phyloP scores from a whole-genome alignment of 805 yeast species.

The Yamadazyma takamatsuzukensis region DNA sequence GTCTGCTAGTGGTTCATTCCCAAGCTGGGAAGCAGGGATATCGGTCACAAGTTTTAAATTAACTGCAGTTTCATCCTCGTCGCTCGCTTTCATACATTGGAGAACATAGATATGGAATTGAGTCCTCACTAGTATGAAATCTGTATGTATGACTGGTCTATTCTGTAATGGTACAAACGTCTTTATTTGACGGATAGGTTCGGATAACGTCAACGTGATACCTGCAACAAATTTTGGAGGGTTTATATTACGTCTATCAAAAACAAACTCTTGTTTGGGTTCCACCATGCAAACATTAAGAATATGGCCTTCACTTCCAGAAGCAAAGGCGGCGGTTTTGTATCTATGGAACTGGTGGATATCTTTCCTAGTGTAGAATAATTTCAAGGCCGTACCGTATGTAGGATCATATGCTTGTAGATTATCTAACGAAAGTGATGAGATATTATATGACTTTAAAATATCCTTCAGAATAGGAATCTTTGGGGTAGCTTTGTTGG shows the following conservation, averaged over 20 bases:
- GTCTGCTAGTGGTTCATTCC: constrained; percentile 38
- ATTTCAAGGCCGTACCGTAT: constrained; percentile 20
- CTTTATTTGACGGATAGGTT: constrained; percentile 40
- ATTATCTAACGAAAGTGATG: constrained; percentile 15
- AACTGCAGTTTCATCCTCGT: constrained; percentile 7
- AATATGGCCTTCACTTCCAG: constrained; percentile 26
- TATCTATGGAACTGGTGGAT: background rate
- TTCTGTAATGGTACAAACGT: constrained; percentile 21
- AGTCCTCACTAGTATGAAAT: constrained; percentile 35
- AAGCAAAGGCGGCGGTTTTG: constrained; percentile 19
- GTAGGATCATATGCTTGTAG: constrained; percentile 32
- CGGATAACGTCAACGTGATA: constrained; percentile 16
- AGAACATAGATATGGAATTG: constrained; percentile 29
- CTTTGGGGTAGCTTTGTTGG: constrained; percentile 1
- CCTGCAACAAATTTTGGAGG: constrained; percentile 3
- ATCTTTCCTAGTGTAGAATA: constrained; percentile 14
- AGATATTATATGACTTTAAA: constrained; percentile 3
- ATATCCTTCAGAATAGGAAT: constrained; percentile 5
- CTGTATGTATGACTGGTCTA: constrained; percentile 19
- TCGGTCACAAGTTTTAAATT: constrained; percentile 7
- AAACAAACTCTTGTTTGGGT: too few relatives aligned
- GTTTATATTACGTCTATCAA: too few relatives aligned
- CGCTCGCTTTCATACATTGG: constrained; percentile 15
- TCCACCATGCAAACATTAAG: constrained; percentile 9
- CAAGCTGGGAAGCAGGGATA: constrained; percentile 2